A percentile compares a stretch with the other conserved stretches of the same genome.
phyloP scores from a whole-genome alignment of 23 red algal species.

The Gracilaria gracilis region DNA sequence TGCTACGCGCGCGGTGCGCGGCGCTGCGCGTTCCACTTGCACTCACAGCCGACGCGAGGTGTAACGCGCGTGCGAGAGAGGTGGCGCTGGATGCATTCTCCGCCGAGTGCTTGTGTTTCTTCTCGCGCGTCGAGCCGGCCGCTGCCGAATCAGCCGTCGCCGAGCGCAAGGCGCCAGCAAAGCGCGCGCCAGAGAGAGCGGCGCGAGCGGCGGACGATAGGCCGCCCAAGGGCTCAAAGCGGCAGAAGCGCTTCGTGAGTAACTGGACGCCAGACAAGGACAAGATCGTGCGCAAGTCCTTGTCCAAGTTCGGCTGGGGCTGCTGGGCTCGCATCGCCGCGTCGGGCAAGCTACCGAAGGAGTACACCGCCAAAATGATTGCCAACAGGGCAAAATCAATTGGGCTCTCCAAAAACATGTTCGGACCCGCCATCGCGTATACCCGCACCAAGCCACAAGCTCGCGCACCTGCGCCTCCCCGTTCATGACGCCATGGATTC shows the following conservation, averaged over 20 bases:
- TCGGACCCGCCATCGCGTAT: conserved; percentile 15
- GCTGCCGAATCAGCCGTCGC: background rate
- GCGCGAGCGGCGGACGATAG: background rate
- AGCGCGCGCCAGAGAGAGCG: background rate
- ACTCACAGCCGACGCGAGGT: background rate
- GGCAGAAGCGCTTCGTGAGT: conserved; percentile 58
- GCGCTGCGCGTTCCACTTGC: conserved; percentile 18
- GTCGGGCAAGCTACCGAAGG: conserved; percentile 66
- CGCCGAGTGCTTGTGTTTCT: conserved; percentile 3
- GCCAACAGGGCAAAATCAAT: conserved; percentile 68
- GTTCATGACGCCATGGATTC: background rate
- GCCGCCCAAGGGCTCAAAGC: conserved; percentile 7
- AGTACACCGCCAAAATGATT: conserved; percentile 70
- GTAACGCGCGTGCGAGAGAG: background rate
- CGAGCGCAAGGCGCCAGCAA: background rate
- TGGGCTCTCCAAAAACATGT: conserved; percentile 70
- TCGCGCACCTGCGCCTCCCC: background rate
- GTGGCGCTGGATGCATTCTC: conserved; percentile 30
- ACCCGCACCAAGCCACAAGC: conserved; percentile 14
- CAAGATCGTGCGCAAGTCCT: conserved; percentile 55
- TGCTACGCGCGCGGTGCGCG: background rate
- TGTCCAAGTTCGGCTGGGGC: conserved; percentile 70
- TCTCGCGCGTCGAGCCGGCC: background rate
- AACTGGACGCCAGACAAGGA: conserved; percentile 75
- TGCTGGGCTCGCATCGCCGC: conserved; percentile 58